A percentile compares a stretch with the other conserved stretches of the same genome.
phyloP scores from a whole-genome alignment of 352 stramenopile species.

The Globisporangium splendens region DNA sequence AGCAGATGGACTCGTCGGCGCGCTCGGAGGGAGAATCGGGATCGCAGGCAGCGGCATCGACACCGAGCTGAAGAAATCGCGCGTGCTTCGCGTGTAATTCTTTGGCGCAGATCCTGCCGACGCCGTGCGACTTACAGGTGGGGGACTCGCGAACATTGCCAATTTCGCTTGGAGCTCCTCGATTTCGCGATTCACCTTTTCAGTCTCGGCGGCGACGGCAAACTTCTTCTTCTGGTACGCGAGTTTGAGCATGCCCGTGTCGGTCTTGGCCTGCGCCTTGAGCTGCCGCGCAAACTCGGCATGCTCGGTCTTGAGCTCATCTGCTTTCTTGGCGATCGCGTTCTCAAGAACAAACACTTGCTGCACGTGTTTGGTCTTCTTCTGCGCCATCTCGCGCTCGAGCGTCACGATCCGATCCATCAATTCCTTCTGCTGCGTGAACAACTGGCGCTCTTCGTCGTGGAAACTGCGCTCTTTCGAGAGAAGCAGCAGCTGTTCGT shows the following conservation, averaged over 20 bases:
- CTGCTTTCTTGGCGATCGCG: slow-evolving; percentile 25
- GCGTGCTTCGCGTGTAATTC: slow-evolving; percentile 15
- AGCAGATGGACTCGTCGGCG: not conserved
- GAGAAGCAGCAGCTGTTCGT: slow-evolving; percentile 22
- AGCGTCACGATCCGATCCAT: slow-evolving; percentile 55
- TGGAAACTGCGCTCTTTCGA: slow-evolving; percentile 49
- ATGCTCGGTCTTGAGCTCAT: slow-evolving; percentile 38
- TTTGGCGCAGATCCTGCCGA: not conserved
- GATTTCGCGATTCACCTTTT: slow-evolving; percentile 23
- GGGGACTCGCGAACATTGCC: slow-evolving; percentile 8
- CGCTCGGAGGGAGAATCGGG: slow-evolving; percentile 16
- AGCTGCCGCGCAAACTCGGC: slow-evolving; percentile 48
- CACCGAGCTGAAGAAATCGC: slow-evolving; percentile 46
- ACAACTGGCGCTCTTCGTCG: slow-evolving; percentile 47
- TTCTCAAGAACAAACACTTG: slow-evolving; percentile 49
- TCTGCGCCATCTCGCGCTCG: slow-evolving; percentile 47
- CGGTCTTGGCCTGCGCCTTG: slow-evolving; percentile 52
- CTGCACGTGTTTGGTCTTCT: slow-evolving; percentile 61
- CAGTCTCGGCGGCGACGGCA: slow-evolving; percentile 22
- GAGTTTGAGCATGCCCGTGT: slow-evolving; percentile 37
- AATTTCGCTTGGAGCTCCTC: slow-evolving; percentile 30
- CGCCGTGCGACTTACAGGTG: not conserved
- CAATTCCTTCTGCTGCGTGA: slow-evolving; percentile 52
- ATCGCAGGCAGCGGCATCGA: slow-evolving; percentile 30
- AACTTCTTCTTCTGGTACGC: slow-evolving; percentile 52